Evolutionary conservation across 208 protist genomes (phyloP).

Genomic region (Trypanosoma grayi): DNA sequence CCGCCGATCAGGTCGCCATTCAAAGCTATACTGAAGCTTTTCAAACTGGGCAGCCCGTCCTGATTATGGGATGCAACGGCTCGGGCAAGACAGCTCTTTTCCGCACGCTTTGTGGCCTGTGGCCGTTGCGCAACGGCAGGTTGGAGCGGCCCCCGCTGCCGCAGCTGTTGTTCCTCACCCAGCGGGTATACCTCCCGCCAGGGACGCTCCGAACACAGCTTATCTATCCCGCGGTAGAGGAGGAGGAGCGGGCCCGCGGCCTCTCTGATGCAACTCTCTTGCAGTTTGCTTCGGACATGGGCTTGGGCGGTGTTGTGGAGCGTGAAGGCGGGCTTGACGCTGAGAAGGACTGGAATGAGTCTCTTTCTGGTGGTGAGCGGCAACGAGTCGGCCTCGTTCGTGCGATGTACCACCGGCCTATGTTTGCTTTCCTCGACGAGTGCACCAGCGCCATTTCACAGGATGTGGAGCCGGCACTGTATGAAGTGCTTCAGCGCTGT

Average conservation of each 20-base stretch:
- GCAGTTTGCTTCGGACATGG: constrained; percentile 38
- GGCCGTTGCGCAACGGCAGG: constrained; percentile 58
- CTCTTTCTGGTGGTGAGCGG: constrained; percentile 88
- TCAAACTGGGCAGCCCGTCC: constrained; percentile 43
- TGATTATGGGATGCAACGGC: constrained; percentile 90
- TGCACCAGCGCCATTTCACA: constrained; percentile 89
- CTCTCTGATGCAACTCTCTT: constrained; percentile 57
- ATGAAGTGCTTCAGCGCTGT: constrained; percentile 51
- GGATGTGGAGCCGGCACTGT: constrained; percentile 75
- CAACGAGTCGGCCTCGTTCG: constrained; percentile 86
- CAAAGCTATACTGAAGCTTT: constrained; percentile 62
- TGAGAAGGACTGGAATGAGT: constrained; percentile 74
- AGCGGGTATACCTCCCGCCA: constrained; percentile 77
- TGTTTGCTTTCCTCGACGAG: constrained; percentile 90
- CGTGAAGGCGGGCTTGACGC: constrained; percentile 81
- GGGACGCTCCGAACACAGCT: constrained; percentile 82
- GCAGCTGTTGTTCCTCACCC: constrained; percentile 61
- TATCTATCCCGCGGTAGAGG: constrained; percentile 56
- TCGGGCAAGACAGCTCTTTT: constrained; percentile 87
- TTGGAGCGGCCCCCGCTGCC: constrained; percentile 38
- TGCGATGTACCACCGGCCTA: constrained; percentile 69
- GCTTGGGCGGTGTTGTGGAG: constrained; percentile 58
- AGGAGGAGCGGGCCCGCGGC: constrained; percentile 19
- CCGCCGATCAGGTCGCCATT: constrained; percentile 40
- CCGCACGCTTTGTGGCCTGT: constrained; percentile 63